A percentile compares a stretch with the other conserved stretches of the same genome.
These are phyloP conservation scores for Starmera dryadoides DNA, from an alignment of 805 yeast species.

Conservation along the genomic window DNA sequence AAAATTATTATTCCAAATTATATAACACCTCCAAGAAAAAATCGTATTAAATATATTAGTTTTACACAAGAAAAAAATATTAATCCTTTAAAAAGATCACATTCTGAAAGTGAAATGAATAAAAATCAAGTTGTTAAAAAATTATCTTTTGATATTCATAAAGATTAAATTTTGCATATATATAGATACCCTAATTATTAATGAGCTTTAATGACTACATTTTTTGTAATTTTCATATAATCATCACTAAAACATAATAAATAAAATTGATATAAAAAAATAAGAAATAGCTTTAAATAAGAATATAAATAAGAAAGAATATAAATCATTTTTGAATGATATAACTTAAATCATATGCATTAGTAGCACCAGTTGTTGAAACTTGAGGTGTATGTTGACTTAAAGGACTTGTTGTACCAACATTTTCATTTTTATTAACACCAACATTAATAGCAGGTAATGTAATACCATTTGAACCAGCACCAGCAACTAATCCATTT, in stretches of 20 bases:
- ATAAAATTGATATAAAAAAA: too few species aligned
- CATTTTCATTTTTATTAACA: not conserved
- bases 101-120: constrained; percentile 10
- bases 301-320: too few species aligned
- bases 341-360: not conserved
- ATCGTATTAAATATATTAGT: constrained; percentile 14
- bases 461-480: not conserved
- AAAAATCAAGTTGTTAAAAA: constrained; percentile 18
- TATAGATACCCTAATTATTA: too few species aligned
- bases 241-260: too few species aligned
- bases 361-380: not conserved
- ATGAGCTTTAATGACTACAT: too few species aligned
- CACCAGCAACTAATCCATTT: not conserved
- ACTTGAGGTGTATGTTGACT: not conserved
- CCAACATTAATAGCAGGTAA: not conserved
- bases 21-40: constrained; percentile 20
- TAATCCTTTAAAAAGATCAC: constrained; percentile 15
- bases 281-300: too few species aligned
- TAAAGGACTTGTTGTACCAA: not conserved
- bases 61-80: constrained; percentile 7
- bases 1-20: constrained; percentile 11
- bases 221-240: too few species aligned
- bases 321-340: not conserved
- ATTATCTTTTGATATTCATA: constrained; percentile 17
- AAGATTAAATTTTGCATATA: constrained; percentile 3